Conservation (phyloP, 768 basidiomycete species). For the Brasilioporus rufonigricans region DNA sequence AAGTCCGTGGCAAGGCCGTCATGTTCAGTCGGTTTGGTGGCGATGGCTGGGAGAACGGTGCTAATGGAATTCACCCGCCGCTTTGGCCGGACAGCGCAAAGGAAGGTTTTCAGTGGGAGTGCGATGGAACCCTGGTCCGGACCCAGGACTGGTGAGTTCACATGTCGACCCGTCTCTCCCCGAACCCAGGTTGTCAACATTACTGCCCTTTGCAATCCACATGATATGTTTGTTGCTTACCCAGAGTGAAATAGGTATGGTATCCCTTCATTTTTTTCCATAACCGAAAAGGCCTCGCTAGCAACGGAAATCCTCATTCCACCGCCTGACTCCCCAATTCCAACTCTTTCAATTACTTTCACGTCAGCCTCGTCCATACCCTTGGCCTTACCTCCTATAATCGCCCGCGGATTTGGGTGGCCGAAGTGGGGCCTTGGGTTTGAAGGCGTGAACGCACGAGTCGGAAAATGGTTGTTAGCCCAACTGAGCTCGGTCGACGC, state of each 20-base stretch:
- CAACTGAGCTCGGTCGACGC: slow-evolving; percentile 32
- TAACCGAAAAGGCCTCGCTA: slow-evolving; percentile 75
- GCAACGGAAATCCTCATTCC: slow-evolving; percentile 54
- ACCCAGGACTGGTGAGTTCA: slow-evolving; percentile 79
- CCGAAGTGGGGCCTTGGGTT: slow-evolving; percentile 72
- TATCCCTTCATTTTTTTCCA: slow-evolving; percentile 74
- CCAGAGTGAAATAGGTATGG: slow-evolving; percentile 55
- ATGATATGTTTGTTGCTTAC: slow-evolving; percentile 5
- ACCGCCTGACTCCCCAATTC: slow-evolving; percentile 33
- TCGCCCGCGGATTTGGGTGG: slow-evolving; percentile 86
- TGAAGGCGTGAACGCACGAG: slow-evolving; percentile 81
- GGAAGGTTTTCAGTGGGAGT: slow-evolving; percentile 76
- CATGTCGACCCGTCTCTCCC: neutral
- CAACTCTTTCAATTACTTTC: slow-evolving; percentile 70
- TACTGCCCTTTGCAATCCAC: neutral
- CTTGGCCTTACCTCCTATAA: slow-evolving; percentile 68
- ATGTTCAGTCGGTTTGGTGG: slow-evolving; percentile 80
- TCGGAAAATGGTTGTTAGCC: slow-evolving; percentile 69
- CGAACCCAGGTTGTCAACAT: neutral
- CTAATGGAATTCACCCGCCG: slow-evolving; percentile 84
- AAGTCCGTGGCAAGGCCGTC: slow-evolving; percentile 82
- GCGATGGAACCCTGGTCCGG: slow-evolving; percentile 63
- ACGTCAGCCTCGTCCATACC: slow-evolving; percentile 82
- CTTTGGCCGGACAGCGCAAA: slow-evolving; percentile 80
- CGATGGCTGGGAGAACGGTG: slow-evolving; percentile 67